A percentile compares a stretch with the other conserved stretches of the same genome.
phyloP scores from a whole-genome alignment of 805 yeast species.

The Candida krabiensis region DNA sequence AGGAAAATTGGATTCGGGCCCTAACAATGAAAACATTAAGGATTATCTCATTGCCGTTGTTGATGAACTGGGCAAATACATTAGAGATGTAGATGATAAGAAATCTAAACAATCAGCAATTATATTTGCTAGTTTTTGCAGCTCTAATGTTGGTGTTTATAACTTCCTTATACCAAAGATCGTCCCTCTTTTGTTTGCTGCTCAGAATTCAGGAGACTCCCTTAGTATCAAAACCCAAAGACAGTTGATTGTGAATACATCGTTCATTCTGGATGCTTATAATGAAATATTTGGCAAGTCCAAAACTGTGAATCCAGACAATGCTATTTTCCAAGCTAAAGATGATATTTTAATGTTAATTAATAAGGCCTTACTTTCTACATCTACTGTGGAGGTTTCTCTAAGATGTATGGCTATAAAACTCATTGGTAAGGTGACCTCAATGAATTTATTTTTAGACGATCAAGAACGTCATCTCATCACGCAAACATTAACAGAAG shows the following conservation, averaged over 20 bases:
- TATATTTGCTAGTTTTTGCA: slow-evolving; percentile 55
- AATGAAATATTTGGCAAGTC: slow-evolving; percentile 37
- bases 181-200: slow-evolving; percentile 43
- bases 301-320: slow-evolving; percentile 20
- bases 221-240: slow-evolving; percentile 59
- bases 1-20: slow-evolving; percentile 27
- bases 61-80: slow-evolving; percentile 55
- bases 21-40: slow-evolving; percentile 14
- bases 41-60: slow-evolving; percentile 30
- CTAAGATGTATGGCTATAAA: slow-evolving; percentile 65
- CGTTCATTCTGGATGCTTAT: slow-evolving; percentile 56
- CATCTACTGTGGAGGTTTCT: slow-evolving; percentile 68
- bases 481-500: slow-evolving; percentile 64
- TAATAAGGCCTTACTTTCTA: slow-evolving; percentile 66
- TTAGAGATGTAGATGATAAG: slow-evolving; percentile 50
- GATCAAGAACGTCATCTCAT: slow-evolving; percentile 59
- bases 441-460: slow-evolving; percentile 48
- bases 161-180: slow-evolving; percentile 47
- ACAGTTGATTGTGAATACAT: slow-evolving; percentile 56
- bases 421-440: slow-evolving; percentile 58
- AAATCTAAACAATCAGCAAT: slow-evolving; percentile 62
- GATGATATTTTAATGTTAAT: slow-evolving; percentile 68
- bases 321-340: slow-evolving; percentile 47
- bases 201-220: slow-evolving; percentile 22
- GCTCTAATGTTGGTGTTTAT: slow-evolving; percentile 46